Conservation (phyloP, 768 basidiomycete genomes). For the Hypholoma sublateritium region DNA sequence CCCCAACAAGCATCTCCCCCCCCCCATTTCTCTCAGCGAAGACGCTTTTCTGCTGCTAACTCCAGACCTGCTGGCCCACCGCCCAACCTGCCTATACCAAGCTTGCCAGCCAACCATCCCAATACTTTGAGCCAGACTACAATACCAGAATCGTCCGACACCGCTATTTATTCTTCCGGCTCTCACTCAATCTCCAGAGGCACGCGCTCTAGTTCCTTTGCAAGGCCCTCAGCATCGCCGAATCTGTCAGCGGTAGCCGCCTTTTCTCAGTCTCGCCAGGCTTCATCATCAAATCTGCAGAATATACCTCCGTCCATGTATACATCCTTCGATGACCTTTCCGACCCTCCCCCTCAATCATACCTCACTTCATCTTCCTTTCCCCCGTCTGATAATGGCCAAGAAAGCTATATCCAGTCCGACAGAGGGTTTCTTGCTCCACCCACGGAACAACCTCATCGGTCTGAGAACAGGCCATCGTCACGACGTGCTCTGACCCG, state of each 20-base stretch:
- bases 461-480: conserved; percentile 61
- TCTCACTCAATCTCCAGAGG: conserved; percentile 24
- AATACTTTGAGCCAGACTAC: conserved; percentile 17
- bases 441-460: conserved; percentile 29
- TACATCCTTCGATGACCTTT: conserved; percentile 48
- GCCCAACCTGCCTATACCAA: conserved; percentile 74
- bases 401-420: conserved; percentile 21
- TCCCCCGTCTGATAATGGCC: conserved; percentile 23
- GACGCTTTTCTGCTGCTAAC: conserved; percentile 68
- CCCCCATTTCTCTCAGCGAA: conserved; percentile 35
- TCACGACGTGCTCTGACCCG: conserved; percentile 84
- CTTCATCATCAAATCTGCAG: conserved; percentile 25
- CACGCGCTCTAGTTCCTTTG: conserved; percentile 35
- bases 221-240: conserved; percentile 40
- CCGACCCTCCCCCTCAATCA: conserved; percentile 58
- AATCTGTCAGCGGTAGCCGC: conserved; percentile 59
- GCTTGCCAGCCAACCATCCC: conserved; percentile 44
- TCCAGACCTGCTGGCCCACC: conserved; percentile 69
- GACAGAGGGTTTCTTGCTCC: conserved; percentile 24
- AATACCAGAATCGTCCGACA: conserved; percentile 20
- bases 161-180: conserved; percentile 17
- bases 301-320: conserved; percentile 28
- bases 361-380: conserved; percentile 43
- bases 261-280: conserved; percentile 54
- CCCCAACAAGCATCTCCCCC: conserved; percentile 27